phyloP scores from a whole-genome alignment of 2,329 filamentous ascomycete genomes.

The Sarocladium kiliense region DNA sequence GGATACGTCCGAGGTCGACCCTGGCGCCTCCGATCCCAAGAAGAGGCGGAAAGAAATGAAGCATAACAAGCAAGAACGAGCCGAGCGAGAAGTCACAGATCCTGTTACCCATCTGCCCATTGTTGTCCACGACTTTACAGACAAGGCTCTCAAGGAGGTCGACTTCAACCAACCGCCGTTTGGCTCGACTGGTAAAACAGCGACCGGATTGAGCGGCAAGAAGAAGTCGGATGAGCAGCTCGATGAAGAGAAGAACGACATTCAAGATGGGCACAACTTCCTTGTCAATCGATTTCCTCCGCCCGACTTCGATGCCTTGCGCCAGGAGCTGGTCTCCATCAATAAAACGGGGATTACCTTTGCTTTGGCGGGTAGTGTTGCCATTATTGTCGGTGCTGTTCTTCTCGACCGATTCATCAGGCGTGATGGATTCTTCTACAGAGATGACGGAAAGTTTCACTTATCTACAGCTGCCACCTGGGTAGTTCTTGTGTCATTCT shows the following conservation, averaged over 20 bases:
- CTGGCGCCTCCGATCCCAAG: constrained; percentile 35
- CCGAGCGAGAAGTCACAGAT: constrained; percentile 63
- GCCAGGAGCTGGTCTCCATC: constrained; percentile 24
- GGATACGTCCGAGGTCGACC: constrained; percentile 31
- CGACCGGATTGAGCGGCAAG: constrained; percentile 31
- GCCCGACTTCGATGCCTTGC: constrained; percentile 40
- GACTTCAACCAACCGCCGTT: constrained; percentile 25
- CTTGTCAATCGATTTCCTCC: constrained; percentile 42
- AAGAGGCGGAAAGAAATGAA: constrained; percentile 45
- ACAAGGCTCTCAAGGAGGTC: constrained; percentile 46
- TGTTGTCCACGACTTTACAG: constrained; percentile 62
- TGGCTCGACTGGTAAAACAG: constrained; percentile 29
- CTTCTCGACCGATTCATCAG: constrained; percentile 17
- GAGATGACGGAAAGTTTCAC: constrained; percentile 9
- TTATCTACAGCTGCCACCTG: constrained; percentile 21
- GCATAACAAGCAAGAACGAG: constrained; percentile 36
- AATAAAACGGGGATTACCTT: constrained; percentile 29
- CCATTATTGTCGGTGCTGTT: constrained; percentile 23
- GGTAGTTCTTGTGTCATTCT: constrained; percentile 17
- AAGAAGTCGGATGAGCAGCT: constrained; percentile 35
- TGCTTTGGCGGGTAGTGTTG: constrained; percentile 28
- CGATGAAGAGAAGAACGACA: constrained; percentile 25
- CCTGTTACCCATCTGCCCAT: constrained; percentile 68
- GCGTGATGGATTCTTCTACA: constrained; percentile 8
- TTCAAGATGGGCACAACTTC: constrained; percentile 34